phyloP scores from a whole-genome alignment of 2,329 filamentous ascomycete species.

The Claviceps monticola region DNA sequence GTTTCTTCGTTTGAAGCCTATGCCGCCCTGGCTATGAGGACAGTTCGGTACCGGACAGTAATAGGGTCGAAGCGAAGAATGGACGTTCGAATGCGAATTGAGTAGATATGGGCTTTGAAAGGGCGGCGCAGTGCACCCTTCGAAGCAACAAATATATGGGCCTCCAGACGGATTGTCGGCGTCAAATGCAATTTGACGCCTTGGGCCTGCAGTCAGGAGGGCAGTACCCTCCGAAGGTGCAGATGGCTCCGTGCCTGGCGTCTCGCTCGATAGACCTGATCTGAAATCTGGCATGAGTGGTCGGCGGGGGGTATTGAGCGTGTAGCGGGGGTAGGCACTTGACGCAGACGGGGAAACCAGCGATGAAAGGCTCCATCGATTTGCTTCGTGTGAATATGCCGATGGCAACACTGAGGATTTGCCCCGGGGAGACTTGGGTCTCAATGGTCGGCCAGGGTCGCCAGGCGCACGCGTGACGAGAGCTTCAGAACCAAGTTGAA shows the following conservation, averaged over 20 bases:
- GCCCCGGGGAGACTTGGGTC: slow-evolving; percentile 18
- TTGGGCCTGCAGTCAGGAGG: slow-evolving; percentile 31
- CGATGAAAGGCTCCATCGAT: slow-evolving; percentile 31
- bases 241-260: slow-evolving; percentile 31
- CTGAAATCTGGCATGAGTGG: slow-evolving; percentile 28
- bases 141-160: slow-evolving; percentile 42
- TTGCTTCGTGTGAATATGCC: slow-evolving; percentile 34
- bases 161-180: slow-evolving; percentile 39
- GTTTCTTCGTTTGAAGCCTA: slow-evolving; percentile 59
- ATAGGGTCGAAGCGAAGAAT: slow-evolving; percentile 51
- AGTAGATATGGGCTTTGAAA: slow-evolving; percentile 68
- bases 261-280: slow-evolving; percentile 30
- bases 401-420: slow-evolving; percentile 27
- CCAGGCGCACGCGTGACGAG: slow-evolving; percentile 21
- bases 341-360: slow-evolving; percentile 27
- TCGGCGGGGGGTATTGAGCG: slow-evolving; percentile 18
- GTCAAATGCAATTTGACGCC: slow-evolving; percentile 35
- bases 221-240: slow-evolving; percentile 27
- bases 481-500: slow-evolving; percentile 12
- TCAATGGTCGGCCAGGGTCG: slow-evolving; percentile 13
- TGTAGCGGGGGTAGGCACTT: slow-evolving; percentile 25
- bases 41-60: slow-evolving; percentile 51
- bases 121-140: slow-evolving; percentile 54
- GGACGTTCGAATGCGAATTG: slow-evolving; percentile 66
- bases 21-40: slow-evolving; percentile 48